Percentiles rank a stretch among this genome's conserved stretches.
Evolutionary conservation across 1,284 basidiomycete species (phyloP).

Genomic region (Phylloporus sp.): DNA sequence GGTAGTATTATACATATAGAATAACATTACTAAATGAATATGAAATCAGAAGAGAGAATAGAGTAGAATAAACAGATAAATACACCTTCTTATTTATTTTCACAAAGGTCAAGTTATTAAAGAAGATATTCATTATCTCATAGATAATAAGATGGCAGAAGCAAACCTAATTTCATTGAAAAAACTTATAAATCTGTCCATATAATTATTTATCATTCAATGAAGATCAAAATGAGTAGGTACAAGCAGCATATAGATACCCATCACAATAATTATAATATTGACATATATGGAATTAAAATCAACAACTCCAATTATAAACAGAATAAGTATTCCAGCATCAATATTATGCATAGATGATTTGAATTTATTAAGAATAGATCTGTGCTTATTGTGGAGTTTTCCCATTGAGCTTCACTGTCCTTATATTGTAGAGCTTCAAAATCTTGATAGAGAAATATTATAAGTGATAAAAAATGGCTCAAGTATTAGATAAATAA

Average conservation of each 20-base stretch:
- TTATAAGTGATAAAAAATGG: not conserved
- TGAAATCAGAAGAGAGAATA: no score
- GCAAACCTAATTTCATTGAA: slow-evolving; percentile 9
- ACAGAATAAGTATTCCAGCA: no score
- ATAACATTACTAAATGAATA: no score
- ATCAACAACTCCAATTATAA: not conserved
- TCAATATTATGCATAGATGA: no score
- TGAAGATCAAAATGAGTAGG: slow-evolving; percentile 16
- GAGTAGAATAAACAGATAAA: no score
- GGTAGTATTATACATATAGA: no score
- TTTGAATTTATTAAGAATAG: no score
- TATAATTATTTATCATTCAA: slow-evolving; percentile 15
- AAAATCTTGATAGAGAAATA: slow-evolving; percentile 6
- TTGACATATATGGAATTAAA: slow-evolving; percentile 22
- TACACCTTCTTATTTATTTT: no score
- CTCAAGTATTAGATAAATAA: not conserved
- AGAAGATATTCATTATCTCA: not conserved
- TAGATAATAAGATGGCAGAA: slow-evolving; percentile 11
- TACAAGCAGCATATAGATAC: not conserved
- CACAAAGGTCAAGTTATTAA: not conserved
- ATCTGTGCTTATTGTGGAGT: not conserved
- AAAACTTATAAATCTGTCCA: not conserved
- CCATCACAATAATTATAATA: slow-evolving; percentile 23
- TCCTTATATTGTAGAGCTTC: slow-evolving; percentile 5
- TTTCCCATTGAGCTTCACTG: slow-evolving; percentile 13